Evolutionary conservation across 2,329 filamentous ascomycete genomes (phyloP), one percentile per base, ranked within the genome.

Genomic region (Colletotrichum nymphaeae): DNA sequence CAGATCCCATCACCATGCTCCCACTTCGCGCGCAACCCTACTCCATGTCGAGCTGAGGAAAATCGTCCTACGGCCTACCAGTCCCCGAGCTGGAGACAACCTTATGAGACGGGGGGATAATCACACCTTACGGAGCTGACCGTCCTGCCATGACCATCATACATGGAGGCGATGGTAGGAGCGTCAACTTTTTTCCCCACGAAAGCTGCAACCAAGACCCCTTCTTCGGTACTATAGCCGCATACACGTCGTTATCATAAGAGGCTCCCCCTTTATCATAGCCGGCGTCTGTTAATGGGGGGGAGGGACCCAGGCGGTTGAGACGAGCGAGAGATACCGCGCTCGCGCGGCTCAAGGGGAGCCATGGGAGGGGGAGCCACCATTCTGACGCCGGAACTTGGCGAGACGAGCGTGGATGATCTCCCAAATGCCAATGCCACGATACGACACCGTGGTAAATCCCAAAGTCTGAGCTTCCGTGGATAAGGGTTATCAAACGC

Each of bases 21-120:
- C 56, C 57, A 68, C 65, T 60, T 56, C 12, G 22, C 59, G 57
- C 56, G 57, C 65, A 42, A 68, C 65, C 57, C 57, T 60, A 42
- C 37, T 30, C 7, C 56, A 42, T 53, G 65, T 53, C 56, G n/a
- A 60, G 42, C 59, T 52, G 59, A 63, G n/a, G 9, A 49, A 2
- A 12, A 32, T 32, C 11, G 32, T 35, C 32, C 32, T 35, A 35
- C 37, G 14, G 14, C 5, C 14, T 16, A 42, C 37, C 37, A 42
- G 42, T 49, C 19, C 19, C 42, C 9, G 42, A 49, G 42, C 42
- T 49, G 16, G 19, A 49, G 42, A 2, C 42, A n/a, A n/a, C 42
- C 42, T 49, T 49, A 9, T n/a, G 42, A 49, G 19, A 49, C 42
- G 42, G 42, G 9, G 32, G n/a, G 42, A n/a, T 49, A 49, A 49